Evolutionary conservation across 23 red algal species (phyloP), one percentile per base, ranked within the genome.

Genomic region (Cyanidiococcus yangmingshanensis): DNA sequence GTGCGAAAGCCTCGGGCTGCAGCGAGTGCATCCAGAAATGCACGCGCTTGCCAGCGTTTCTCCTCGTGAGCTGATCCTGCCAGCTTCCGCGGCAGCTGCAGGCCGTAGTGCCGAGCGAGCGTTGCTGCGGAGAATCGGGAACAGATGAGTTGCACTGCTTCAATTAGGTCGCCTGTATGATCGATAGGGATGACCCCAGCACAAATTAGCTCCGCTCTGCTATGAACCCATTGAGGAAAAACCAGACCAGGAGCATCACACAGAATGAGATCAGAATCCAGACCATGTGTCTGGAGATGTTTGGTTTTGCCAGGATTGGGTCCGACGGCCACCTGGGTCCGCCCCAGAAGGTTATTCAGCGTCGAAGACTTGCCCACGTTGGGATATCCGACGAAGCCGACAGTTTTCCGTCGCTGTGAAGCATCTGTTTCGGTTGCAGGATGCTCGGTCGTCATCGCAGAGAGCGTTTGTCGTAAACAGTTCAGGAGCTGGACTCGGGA

Each of bases 351-450:
- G 29, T 82, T 77, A 68, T 97, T 97, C 76, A 91, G 89, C 1
- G 93, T 97, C 1, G 93, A 97, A 31, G 83, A 87, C 68, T 97
- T 97, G 38, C 93, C 93, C 1, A 97, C 93, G 75, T 97, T 97
- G 37, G 93, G 93, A 75, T 97, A 97, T 37, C 93, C 93, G 41
- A 90, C 85, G 74, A 97, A 85, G 29, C 93, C 93, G 21, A 97
- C 83, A 21, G 90, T 85, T 50, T 80, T 51, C 0, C 86, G 57
- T 29, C 38, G 26, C 24, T 82, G 32, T 24, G 51, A 17, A 3
- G 79, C 7, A n/a, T n/a, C n/a, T n/a, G n/a, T n/a, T n/a, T n/a
- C n/a, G 7, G 45, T 54, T 15, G 12, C 12, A 15, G 45, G 45
- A 15, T 21, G 12, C 12, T 21, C 21, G 21, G 12, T 54, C 21